Evolutionary conservation across 2,329 filamentous ascomycete species (phyloP).

Genomic region (Colletotrichum gigasporum): DNA sequence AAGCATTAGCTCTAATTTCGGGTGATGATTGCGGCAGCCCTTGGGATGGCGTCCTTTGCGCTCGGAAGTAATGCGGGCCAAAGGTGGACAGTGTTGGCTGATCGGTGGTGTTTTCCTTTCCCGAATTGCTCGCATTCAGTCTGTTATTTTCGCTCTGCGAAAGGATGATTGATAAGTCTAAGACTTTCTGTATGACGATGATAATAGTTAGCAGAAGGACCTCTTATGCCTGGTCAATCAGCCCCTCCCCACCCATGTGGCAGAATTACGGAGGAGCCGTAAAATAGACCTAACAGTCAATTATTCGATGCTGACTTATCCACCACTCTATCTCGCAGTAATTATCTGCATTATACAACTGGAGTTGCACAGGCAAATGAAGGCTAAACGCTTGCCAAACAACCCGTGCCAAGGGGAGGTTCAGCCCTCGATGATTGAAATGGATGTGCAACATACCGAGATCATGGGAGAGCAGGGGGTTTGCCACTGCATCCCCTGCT

Average conservation of each 20-base stretch:
- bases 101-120: no score
- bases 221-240: background rate
- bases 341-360: no score
- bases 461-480: conserved; percentile 30
- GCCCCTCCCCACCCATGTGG: background rate
- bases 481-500: conserved; percentile 21
- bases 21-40: no score
- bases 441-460: conserved; percentile 26
- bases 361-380: background rate
- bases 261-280: no score
- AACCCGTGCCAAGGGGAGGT: background rate
- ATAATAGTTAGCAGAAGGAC: conserved; percentile 17
- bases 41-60: background rate
- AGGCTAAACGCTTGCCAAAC: no score
- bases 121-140: conserved; percentile 5
- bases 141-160: conserved; percentile 21
- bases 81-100: background rate
- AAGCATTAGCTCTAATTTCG: no score
- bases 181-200: conserved; percentile 28
- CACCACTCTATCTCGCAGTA: no score
- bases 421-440: no score
- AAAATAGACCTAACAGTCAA: no score
- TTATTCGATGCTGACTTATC: no score
- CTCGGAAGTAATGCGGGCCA: background rate
- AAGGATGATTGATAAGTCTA: conserved; percentile 31